These are phyloP conservation scores for Paradendryphiella salina DNA, from an alignment of 2,329 filamentous ascomycete species.

Conservation along the genomic window DNA sequence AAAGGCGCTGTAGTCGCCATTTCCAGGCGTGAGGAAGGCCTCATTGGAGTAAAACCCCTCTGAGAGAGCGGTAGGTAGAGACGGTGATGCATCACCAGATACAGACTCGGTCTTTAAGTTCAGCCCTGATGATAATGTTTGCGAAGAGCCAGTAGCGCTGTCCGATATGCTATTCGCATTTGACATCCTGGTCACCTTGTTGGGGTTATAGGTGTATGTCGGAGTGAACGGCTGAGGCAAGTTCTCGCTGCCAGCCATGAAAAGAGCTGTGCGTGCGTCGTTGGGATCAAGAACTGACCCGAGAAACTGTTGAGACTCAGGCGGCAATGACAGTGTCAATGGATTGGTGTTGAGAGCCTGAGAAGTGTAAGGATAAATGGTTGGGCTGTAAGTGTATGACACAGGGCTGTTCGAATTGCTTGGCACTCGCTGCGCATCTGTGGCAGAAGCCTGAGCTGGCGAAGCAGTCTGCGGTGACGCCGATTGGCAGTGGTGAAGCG, in stretches of 20 bases:
- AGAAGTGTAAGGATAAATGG: conserved; percentile 31
- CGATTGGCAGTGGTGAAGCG: conserved; percentile 23
- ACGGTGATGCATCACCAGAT: conserved; percentile 19
- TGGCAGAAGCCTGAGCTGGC: conserved; percentile 25
- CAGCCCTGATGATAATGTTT: conserved; percentile 48
- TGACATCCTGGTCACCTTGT: conserved; percentile 38
- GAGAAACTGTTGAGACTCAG: conserved; percentile 59
- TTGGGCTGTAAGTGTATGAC: conserved; percentile 25
- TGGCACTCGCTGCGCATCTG: conserved; percentile 28
- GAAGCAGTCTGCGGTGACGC: conserved; percentile 32
- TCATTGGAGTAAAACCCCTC: conserved; percentile 29
- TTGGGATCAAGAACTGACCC: conserved; percentile 52
- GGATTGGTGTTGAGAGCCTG: conserved; percentile 47
- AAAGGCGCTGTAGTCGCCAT: conserved; percentile 25
- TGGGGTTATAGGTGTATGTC: conserved; percentile 54
- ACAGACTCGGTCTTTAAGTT: conserved; percentile 24
- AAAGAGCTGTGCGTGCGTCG: conserved; percentile 51
- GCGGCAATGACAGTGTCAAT: conserved; percentile 55
- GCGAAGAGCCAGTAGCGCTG: conserved; percentile 45
- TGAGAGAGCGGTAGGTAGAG: conserved; percentile 23
- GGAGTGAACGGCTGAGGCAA: conserved; percentile 46
- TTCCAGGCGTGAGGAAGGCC: conserved; percentile 27
- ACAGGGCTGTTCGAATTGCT: conserved; percentile 27
- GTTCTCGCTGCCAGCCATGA: conserved; percentile 53
- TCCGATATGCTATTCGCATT: conserved; percentile 18